Evolutionary conservation across 208 protist species (phyloP).

Genomic region (Leishmania braziliensis): DNA sequence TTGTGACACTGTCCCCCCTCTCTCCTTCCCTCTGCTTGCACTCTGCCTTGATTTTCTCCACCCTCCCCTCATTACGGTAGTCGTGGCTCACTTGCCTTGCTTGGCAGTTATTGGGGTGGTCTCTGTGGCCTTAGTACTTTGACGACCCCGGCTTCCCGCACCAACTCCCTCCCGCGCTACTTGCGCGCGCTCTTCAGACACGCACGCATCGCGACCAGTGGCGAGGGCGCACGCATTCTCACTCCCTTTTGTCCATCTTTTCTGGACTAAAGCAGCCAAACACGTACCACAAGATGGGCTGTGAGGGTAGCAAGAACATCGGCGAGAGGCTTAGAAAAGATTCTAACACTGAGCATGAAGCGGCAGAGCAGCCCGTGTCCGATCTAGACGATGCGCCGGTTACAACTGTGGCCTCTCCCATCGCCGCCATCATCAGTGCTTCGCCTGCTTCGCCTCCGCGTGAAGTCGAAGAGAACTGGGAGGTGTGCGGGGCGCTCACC

Average conservation of each 20-base stretch:
- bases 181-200: neutral
- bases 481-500: too few relatives aligned
- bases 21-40: neutral
- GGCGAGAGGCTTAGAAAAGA: conserved; percentile 4
- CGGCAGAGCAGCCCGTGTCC: neutral
- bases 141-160: neutral
- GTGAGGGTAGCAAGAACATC: conserved; percentile 36
- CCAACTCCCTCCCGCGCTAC: neutral
- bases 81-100: neutral
- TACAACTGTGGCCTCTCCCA: neutral
- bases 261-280: neutral
- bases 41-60: neutral
- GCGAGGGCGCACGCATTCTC: neutral
- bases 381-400: neutral
- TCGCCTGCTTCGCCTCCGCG: neutral
- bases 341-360: too few relatives aligned
- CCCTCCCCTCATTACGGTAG: neutral
- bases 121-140: neutral
- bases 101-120: neutral
- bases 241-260: neutral
- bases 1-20: neutral
- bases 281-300: conserved; percentile 34
- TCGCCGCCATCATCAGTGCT: neutral
- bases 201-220: neutral
- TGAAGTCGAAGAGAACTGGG: neutral